These are phyloP conservation scores for Cercophora scortea DNA, from an alignment of 495 filamentous ascomycete species.

Conservation along the genomic window DNA sequence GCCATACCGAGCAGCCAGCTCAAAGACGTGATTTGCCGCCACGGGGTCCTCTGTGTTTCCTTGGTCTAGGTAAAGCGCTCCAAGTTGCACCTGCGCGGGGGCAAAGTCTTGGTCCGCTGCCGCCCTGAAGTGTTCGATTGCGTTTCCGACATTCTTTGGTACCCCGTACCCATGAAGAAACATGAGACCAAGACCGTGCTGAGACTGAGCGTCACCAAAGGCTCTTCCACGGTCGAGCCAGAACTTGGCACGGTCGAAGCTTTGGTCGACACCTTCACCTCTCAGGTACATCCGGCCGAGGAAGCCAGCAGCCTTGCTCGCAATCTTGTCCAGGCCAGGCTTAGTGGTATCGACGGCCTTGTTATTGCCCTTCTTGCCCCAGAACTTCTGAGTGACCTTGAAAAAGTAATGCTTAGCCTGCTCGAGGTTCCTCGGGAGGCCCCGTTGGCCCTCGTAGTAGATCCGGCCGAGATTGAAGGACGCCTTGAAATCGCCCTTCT, in stretches of 20 bases:
- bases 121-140: conserved; percentile 71
- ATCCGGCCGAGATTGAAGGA: conserved; percentile 83
- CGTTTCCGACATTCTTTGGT: conserved; percentile 60
- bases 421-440: conserved; percentile 62
- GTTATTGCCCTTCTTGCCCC: conserved; percentile 48
- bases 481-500: conserved; percentile 88
- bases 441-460: conserved; percentile 81
- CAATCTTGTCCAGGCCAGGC: conserved; percentile 64
- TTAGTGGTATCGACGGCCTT: conserved; percentile 37
- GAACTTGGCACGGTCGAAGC: conserved; percentile 60
- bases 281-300: conserved; percentile 90
- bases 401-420: conserved; percentile 78
- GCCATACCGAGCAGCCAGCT: conserved; percentile 79
- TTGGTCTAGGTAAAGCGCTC: conserved; percentile 84
- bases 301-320: conserved; percentile 83
- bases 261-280: conserved; percentile 82
- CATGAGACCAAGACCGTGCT: conserved; percentile 81
- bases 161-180: conserved; percentile 80
- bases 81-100: conserved; percentile 74
- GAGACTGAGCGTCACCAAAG: conserved; percentile 76
- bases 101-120: conserved; percentile 81
- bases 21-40: conserved; percentile 79
- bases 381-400: conserved; percentile 75
- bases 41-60: conserved; percentile 55
- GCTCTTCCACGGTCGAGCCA: conserved; percentile 84